Evolutionary conservation across 2,329 filamentous ascomycete species (phyloP).

Genomic region (Fusarium begoniae): DNA sequence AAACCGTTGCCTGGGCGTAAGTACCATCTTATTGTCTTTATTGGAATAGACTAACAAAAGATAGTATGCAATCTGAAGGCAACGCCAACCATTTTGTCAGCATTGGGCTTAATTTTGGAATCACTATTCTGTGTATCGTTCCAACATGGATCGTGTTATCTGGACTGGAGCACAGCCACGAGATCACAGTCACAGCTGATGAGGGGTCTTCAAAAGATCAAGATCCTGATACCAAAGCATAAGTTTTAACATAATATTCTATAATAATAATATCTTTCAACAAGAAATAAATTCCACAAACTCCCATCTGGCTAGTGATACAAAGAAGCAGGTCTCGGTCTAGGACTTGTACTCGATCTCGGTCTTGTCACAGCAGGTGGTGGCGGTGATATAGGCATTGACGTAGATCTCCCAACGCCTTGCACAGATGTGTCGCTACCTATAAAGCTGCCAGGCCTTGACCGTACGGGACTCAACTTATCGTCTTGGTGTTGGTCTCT

Average conservation of each 20-base stretch:
- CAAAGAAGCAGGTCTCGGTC: background rate
- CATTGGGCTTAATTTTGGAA: constrained; percentile 14
- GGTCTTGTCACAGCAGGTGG: background rate
- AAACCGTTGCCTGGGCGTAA: constrained; percentile 22
- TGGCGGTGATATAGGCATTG: background rate
- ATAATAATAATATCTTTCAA: constrained; percentile 12
- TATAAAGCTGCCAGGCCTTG: background rate
- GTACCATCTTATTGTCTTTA: background rate
- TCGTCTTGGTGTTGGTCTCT: background rate
- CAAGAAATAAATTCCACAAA: background rate
- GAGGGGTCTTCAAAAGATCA: background rate
- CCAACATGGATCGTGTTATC: constrained; percentile 17
- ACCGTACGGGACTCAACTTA: background rate
- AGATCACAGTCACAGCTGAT: constrained; percentile 2
- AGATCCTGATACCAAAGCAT: background rate
- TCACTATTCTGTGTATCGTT: constrained; percentile 2
- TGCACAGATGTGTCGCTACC: background rate
- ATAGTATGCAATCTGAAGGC: constrained; percentile 15
- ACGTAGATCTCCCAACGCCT: background rate
- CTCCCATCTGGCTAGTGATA: background rate
- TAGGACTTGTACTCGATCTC: background rate
- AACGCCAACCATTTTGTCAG: constrained; percentile 23
- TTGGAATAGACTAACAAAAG: background rate
- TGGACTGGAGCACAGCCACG: constrained; percentile 11
- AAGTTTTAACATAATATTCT: background rate